Evolutionary conservation across 306 rosid species (phyloP).

Genomic region (Astragalus membranaceus): DNA sequence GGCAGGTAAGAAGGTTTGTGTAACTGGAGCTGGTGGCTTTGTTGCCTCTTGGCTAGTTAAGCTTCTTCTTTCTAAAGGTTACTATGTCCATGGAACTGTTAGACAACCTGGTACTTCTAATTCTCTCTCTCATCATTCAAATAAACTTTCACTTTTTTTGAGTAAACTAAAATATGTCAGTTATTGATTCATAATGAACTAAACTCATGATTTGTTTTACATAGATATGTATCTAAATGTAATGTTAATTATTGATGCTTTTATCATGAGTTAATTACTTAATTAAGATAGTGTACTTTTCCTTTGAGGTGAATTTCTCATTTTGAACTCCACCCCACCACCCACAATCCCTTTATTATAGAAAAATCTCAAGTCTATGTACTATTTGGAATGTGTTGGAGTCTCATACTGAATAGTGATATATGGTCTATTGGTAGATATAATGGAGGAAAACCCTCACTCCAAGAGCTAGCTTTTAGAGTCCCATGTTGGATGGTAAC

Average conservation of each 20-base stretch:
- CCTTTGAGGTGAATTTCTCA: not conserved
- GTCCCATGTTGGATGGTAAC: no score
- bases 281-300: not conserved
- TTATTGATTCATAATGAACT: not conserved
- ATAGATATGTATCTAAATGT: not conserved
- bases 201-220: no score
- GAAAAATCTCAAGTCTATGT: not conserved
- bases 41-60: constrained; percentile 63
- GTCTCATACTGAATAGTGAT: no score
- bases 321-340: not conserved
- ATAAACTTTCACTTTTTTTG: not conserved
- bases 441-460: no score
- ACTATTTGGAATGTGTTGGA: not conserved
- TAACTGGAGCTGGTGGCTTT: constrained; percentile 82
- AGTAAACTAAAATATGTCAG: not conserved
- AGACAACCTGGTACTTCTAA: constrained; percentile 42
- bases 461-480: no score
- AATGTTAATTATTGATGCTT: no score
- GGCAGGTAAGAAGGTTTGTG: constrained; percentile 40
- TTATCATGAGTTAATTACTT: not conserved
- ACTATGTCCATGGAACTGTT: constrained; percentile 59
- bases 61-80: constrained; percentile 61
- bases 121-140: not conserved
- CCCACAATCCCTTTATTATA: not conserved
- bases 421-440: no score